Evolutionary conservation across 2,329 filamentous ascomycete species (phyloP), one percentile per base, ranked within the genome.

Genomic region (Helotiales sp.): DNA sequence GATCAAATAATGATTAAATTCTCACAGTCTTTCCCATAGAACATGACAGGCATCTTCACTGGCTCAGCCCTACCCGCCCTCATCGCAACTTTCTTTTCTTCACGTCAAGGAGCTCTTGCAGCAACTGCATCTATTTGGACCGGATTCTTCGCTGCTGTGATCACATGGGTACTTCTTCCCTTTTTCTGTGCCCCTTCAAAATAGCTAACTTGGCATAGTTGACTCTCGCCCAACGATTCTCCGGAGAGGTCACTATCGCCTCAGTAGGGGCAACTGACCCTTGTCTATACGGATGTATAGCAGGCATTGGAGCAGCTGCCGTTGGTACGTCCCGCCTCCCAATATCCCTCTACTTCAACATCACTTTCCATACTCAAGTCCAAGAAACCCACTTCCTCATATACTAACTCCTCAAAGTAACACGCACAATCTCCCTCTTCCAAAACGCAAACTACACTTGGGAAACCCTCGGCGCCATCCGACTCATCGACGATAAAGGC

Each of bases 141-240:
- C n/a, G 55, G 55, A 2, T 58, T 58, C 55, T 54, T 58, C 38
- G 55, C 55, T 29, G 55, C 55, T 24, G 55, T 58, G 3, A 58
- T 58, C 15, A 58, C 55, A 6, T 58, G 55, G 55, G 55, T 58
- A 24, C 12, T 24, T n/a, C 22, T n/a, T 38, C 10, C 10, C 15
- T 9, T 15, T 40, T 22, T 7, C 36, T 4, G 6, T 40, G n/a
- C 22, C 8, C 10, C 7, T 46, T 7, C 25, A 46, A 46, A 15
- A 27, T 13, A 27, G 27, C 13, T 6, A 15, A 31, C 19, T 49
- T n/a, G 19, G 15, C 19, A 5, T 22, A 57, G 54, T 24, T 57
- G 13, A 57, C 48, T 7, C 54, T 57, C 22, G 54, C 54, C 10
- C 29, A 57, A 48, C 54, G 54, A 7, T 57, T 57, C 40, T 57